A percentile compares a stretch with the other conserved stretches of the same genome.
Conservation (phyloP, 73 alveolate species). For the Stentor roeselii region DNA sequence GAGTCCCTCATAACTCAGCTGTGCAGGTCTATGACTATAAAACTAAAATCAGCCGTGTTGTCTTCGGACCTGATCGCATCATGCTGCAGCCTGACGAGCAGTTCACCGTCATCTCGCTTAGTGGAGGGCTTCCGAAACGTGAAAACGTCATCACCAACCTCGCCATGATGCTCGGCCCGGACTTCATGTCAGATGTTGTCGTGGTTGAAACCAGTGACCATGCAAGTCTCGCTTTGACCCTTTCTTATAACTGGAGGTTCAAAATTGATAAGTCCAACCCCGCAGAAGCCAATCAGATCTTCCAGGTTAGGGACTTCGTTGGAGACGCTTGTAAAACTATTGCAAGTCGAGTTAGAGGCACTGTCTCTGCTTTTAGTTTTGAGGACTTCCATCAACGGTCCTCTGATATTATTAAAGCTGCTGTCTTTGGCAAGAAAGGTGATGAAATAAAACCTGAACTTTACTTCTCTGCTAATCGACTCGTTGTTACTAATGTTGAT, state of each 20-base stretch:
- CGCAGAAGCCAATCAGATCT: slow-evolving; percentile 48
- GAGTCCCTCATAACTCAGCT: slow-evolving; percentile 79
- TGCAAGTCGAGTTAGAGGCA: slow-evolving; percentile 85
- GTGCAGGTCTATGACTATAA: slow-evolving; percentile 67
- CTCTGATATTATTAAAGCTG: slow-evolving; percentile 46
- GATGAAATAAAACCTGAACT: slow-evolving; percentile 37
- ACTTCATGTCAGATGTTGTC: slow-evolving; percentile 60
- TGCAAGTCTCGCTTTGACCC: slow-evolving; percentile 64
- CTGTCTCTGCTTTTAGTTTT: slow-evolving; percentile 59
- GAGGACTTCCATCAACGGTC: slow-evolving; percentile 64
- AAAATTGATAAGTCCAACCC: slow-evolving; percentile 42
- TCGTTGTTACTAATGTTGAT: slow-evolving; percentile 64
- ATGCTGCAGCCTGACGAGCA: slow-evolving; percentile 82
- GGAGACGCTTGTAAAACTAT: slow-evolving; percentile 80
- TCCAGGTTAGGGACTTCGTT: slow-evolving; percentile 68
- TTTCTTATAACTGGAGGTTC: slow-evolving; percentile 70
- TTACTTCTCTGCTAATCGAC: slow-evolving; percentile 45
- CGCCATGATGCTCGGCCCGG: slow-evolving; percentile 71
- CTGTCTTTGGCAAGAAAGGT: slow-evolving; percentile 57
- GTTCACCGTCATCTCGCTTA: slow-evolving; percentile 55
- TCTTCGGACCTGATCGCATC: slow-evolving; percentile 76
- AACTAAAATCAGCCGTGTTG: slow-evolving; percentile 52
- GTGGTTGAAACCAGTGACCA: slow-evolving; percentile 79
- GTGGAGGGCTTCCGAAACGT: slow-evolving; percentile 70
- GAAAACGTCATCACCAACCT: slow-evolving; percentile 48